Evolutionary conservation across 352 stramenopile genomes (phyloP), one percentile per base, ranked within the genome.

Genomic region (Phytophthora hibernalis): DNA sequence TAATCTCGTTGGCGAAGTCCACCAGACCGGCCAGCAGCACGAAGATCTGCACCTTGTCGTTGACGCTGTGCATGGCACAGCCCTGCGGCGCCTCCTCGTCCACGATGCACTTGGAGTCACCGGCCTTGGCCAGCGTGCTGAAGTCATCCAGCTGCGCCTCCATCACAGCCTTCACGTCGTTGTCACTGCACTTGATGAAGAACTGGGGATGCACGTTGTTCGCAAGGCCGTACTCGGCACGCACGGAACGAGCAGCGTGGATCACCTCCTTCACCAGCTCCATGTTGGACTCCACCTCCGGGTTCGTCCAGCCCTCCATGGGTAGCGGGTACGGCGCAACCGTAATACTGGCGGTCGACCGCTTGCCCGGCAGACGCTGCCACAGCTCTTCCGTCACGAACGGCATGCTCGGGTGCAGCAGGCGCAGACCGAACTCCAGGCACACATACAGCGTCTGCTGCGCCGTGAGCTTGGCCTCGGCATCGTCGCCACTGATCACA

Each of bases 361-460:
- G 85, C 68, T 87, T 85, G 59, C 86, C 87, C 1, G 87, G 89
- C 59, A 96, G 70, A 31, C 89, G 89, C 70, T 96, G 87, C 88
- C 88, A 97, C 44, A 97, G 67, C 72, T 97, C 89, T 74, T 99
- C 98, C 21, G 97, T 99, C 51, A 99, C 93, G 70, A 98, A 99
- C 22, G 98, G 98, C 96, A 99, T 99, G 76, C 98, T 95, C 33
- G 97, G 97, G 82, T 99, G 98, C 18, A 99, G 82, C 43, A 99
- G 85, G 26, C 94, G 87, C 56, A 97, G 63, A 26, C 83, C 85
- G 35, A 81, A 87, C 71, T 97, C 90, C 15, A 96, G 67, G 50
- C 88, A 96, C 33, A 92, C 75, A 66, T 93, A 95, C 12, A 98
- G 76, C 49, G 85, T 95, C 64, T 96, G 76, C 66, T 95, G 87